Evolutionary conservation across 208 protist species (phyloP), one percentile per base, ranked within the genome.

Genomic region (Entamoeba moshkovskii): DNA sequence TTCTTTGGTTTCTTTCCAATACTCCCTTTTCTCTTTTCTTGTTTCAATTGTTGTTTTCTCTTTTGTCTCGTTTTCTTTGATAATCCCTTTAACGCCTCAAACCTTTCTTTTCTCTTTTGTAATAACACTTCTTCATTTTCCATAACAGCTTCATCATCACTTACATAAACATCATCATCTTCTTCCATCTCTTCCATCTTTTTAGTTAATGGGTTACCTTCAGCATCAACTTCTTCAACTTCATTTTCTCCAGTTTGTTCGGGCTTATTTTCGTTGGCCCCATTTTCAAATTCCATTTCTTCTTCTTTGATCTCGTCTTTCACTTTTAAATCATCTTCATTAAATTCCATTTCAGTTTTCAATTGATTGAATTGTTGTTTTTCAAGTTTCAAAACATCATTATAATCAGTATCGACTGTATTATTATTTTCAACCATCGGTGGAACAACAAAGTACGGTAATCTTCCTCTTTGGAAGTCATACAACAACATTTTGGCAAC

Each of bases 391-490:
- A 46, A 47, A 46, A 45, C 73, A 15, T 93, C 46, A 18, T 95
- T 73, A 66, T 95, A 91, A 1, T 85, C 59, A 38, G 33, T 33
- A 45, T 93, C 92, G 33, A 48, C 42, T 5, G 42, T 48, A 92
- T 94, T 94, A 25, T 93, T 92, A 44, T 95, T 38, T 49, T 94
- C 93, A 33, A 2, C 96, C 93, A 97, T 97, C 15, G 98, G 97
- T 3, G 98, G 98, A 18, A 96, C 94, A 25, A 96, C 97, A 95
- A 99, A 99, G 97, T 98, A 99, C 16, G 99, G 98, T 16, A 99
- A 95, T 59, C 96, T 95, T 46, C 98, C 99, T 66, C 98, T 96
- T 95, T 99, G 97, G 97, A 97, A 99, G 95, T 99, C 99, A 93
- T 98, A 97, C 1, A 99, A 96, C 25, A 99, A 97, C 95, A 98